Percentiles rank a stretch among this genome's conserved stretches.
These are phyloP conservation scores for Quercus ilex DNA, from an alignment of 306 rosid species.

Conservation along the genomic window DNA sequence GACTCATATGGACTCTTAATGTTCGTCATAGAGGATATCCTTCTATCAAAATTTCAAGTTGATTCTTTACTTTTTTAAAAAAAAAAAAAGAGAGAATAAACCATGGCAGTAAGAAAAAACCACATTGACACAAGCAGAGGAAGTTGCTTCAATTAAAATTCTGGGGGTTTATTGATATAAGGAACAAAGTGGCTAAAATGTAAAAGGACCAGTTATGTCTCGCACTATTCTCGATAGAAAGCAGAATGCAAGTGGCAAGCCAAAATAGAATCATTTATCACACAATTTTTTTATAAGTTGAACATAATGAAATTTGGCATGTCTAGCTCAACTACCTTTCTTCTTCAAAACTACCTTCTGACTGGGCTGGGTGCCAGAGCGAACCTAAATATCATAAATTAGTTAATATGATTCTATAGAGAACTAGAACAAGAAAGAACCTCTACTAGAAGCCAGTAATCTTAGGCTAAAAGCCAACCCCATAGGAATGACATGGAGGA, in stretches of 20 bases:
- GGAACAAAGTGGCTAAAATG: neutral
- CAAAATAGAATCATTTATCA: neutral
- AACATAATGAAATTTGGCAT: neutral
- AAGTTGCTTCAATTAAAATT: neutral
- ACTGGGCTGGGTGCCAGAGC: conserved; percentile 83
- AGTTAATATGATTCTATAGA: neutral
- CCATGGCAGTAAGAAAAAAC: neutral
- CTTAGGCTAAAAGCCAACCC: too few species aligned
- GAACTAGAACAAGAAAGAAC: neutral
- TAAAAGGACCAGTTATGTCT: neutral
- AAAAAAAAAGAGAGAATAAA: too few species aligned
- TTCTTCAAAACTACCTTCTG: conserved; percentile 92
- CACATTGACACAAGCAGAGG: neutral
- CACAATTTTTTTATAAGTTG: neutral
- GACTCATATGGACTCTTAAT: too few species aligned
- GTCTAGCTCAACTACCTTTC: conserved; percentile 61
- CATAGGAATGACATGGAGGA: too few species aligned
- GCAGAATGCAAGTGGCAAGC: neutral
- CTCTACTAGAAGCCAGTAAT: too few species aligned
- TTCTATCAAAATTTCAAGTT: too few species aligned
- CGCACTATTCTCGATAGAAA: neutral
- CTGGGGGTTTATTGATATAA: neutral
- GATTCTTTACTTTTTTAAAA: too few species aligned
- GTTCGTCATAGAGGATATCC: too few species aligned
- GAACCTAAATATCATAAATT: conserved; percentile 52